Evolutionary conservation across 192 early-diverging fungal genomes (phyloP), one percentile per base, ranked within the genome.

Genomic region (Rhizophagus sp.): DNA sequence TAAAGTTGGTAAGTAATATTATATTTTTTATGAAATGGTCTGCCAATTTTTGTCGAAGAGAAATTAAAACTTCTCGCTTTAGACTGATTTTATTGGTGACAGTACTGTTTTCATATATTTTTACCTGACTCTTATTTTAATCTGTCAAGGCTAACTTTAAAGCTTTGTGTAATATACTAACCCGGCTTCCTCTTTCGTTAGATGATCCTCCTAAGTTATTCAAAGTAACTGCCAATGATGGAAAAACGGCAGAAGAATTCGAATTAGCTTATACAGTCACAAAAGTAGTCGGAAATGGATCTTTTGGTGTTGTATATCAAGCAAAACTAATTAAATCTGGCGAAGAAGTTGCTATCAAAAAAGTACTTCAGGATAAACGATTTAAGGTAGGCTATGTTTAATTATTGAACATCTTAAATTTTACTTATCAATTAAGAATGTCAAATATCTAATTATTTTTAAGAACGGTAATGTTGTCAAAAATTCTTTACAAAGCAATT

Each of bases 251-350:
- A 50, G 93, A 96, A 79, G 90, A 94, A 57, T 88, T 92, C 61
- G 94, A 98, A 79, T 91, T 99, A 25, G 88, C 91, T 15, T 99
- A 97, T 83, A 94, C 94, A 36, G 94, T 97, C 81, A 93, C 92
- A 85, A 97, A 96, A 84, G 93, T 98, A 36, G 92, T 98, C 63
- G 98, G 98, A 77, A 98, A 97, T 81, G 98, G 98, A 13, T 97
- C 96, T 17, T 99, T 99, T 86, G 98, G 98, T 61, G 97, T 99
- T 12, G 98, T 99, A 30, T 97, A 93, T 84, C 96, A 97, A 85
- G 98, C 96, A 22, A 95, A 95, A 85, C 83, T 98, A 33, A 85
- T 95, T 39, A 88, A 92, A 78, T 90, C 88, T 70, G 88, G 90
- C 65, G 95, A 98, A 83, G 88, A 91, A 41, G 93, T 91, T n/a